Conservation (phyloP, 305 asterid species). For the Striga hermonthica region DNA sequence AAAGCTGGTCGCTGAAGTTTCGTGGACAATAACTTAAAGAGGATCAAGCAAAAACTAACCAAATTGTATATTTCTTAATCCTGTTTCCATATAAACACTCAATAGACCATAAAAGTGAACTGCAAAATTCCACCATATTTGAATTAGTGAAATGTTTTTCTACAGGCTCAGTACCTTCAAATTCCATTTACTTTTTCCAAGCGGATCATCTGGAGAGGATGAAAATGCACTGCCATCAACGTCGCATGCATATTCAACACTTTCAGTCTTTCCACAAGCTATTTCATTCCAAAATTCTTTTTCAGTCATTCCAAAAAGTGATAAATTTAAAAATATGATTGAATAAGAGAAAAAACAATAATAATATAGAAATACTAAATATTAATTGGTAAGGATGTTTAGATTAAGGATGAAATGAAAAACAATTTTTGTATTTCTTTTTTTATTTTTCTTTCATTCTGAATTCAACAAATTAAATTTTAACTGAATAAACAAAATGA, state of each 20-base stretch:
- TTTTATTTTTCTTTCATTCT: no score
- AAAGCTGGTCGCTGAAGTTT: background rate
- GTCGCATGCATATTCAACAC: conserved; percentile 99
- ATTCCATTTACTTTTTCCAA: conserved; percentile 94
- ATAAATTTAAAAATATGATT: no score
- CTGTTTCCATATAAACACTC: background rate
- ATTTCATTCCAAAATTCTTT: conserved; percentile 97
- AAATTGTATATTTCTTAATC: background rate
- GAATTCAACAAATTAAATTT: no score
- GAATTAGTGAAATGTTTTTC: conserved; percentile 16
- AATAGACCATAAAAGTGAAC: conserved; percentile 1
- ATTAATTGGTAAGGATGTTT: no score
- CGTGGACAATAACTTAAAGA: background rate
- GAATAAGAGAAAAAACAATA: no score
- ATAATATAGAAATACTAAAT: no score
- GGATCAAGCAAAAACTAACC: background rate
- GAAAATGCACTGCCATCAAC: conserved; percentile 99
- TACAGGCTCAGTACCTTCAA: conserved; percentile 63
- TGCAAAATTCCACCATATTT: conserved; percentile 17
- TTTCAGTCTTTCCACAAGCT: conserved; percentile 88
- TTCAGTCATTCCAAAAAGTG: no score
- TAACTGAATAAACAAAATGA: no score
- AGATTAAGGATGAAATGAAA: no score
- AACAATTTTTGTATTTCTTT: no score
- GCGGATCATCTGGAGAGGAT: conserved; percentile 73